Base-by-base conservation (phyloP, 2,329 filamentous ascomycete species). In the Trichoderma aggressivum region DNA sequence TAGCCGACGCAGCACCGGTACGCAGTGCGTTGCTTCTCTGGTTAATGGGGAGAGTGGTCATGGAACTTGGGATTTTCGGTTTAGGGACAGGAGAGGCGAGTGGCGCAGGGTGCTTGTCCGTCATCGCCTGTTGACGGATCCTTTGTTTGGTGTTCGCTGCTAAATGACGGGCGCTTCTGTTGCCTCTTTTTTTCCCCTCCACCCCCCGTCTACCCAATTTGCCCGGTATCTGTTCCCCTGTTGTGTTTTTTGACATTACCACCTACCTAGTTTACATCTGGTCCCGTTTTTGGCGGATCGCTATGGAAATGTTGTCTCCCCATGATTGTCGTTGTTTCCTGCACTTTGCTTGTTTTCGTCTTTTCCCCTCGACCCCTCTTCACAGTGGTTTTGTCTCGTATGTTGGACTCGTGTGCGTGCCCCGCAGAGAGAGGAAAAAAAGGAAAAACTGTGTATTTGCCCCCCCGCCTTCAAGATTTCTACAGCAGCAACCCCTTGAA, bases 21-120 rank as follows among this genome's bases (percentile, higher is more conserved):
- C 78, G 78, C 78, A 75, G 77, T 78, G 77, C 78, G 77, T 79
- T 79, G 78, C 74, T 78, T 77, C 75, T 79, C 74, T 77, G 75
- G 76, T 74, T 75, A 77, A 77, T 78, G 73, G 75, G 78, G 81
- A 77, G 75, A 78, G 76, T 79, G 77, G 76, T 75, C 77, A 75
- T 79, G 78, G 79, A 80, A 78, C 81, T 80, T 76, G 75, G 77
- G 78, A 66, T 61, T 70, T 66, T 72, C 66, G 67, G 68, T 68
- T 70, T 24, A 62, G 71, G 65, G 68, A 66, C 50, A 47, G 67
- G 60, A 70, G 69, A 66, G 61, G 61, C 26, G 71, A 70, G 39
- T 50, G 67, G 68, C 67, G 68, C 55, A 56, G 61, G 71, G 62
- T 72, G 47, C 50, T 65, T 66, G 58, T 60, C 55, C n/a, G 36